Percentiles rank a stretch among this genome's conserved stretches.
Evolutionary conservation across 257 asterid genomes (phyloP).

Genomic region (Vinca minor): DNA sequence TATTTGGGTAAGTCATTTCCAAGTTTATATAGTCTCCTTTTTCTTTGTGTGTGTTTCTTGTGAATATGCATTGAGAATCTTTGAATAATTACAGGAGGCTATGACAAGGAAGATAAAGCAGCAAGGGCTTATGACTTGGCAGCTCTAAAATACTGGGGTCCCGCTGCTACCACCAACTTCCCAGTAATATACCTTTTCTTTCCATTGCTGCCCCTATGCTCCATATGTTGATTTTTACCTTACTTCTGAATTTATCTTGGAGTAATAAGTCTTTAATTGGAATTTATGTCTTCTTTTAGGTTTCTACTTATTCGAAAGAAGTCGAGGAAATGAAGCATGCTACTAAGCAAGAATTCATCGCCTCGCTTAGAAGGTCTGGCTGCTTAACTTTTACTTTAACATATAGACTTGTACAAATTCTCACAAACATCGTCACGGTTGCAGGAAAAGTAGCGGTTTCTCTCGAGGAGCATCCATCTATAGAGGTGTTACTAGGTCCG

Average conservation of each 20-base stretch:
- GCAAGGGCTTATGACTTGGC: constrained; percentile 90
- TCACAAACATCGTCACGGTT: background rate
- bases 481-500: constrained; percentile 83
- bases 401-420: background rate
- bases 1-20: constrained; percentile 59
- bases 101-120: constrained; percentile 87
- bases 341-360: constrained; percentile 84
- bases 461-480: constrained; percentile 92
- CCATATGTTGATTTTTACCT: background rate
- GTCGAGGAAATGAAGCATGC: constrained; percentile 69
- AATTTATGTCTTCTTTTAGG: constrained; percentile 25
- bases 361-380: constrained; percentile 71
- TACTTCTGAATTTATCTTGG: background rate
- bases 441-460: constrained; percentile 86
- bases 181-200: constrained; percentile 34
- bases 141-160: constrained; percentile 89
- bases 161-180: constrained; percentile 66
- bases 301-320: constrained; percentile 55
- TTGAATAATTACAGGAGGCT: constrained; percentile 51
- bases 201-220: too few species aligned
- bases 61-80: constrained; percentile 9
- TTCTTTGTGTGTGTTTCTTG: background rate
- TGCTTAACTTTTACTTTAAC: background rate
- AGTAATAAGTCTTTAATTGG: constrained; percentile 6
- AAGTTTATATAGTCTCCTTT: background rate